These are phyloP conservation scores for Rubia yunnanensis DNA, from an alignment of 257 asterid genomes.

Conservation along the genomic window DNA sequence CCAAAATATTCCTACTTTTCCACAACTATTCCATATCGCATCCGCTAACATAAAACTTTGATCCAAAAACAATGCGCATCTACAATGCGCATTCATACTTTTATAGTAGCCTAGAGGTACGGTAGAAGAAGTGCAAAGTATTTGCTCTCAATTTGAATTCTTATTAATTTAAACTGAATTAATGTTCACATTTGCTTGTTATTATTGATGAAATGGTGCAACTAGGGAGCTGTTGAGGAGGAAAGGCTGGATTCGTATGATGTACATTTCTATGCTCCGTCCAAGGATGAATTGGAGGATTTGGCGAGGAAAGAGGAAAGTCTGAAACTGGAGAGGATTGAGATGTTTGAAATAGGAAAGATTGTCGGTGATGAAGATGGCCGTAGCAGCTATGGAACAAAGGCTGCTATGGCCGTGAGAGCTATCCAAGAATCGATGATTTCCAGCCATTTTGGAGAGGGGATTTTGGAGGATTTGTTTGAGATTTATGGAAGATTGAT, in stretches of 20 bases:
- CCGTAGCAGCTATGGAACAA: conserved; percentile 46
- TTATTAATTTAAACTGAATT: too few species aligned
- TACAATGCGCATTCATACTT: too few species aligned
- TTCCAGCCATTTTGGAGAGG: conserved; percentile 58
- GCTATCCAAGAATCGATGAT: conserved; percentile 83
- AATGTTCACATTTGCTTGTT: too few species aligned
- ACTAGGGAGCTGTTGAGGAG: conserved; percentile 58
- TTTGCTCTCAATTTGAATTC: too few species aligned
- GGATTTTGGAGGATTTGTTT: conserved; percentile 45
- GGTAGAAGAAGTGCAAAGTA: too few species aligned
- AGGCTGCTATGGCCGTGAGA: conserved; percentile 68
- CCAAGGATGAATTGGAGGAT: conserved; percentile 59
- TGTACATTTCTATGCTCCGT: conserved; percentile 75
- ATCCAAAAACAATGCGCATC: too few species aligned
- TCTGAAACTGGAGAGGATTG: conserved; percentile 41
- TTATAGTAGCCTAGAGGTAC: too few species aligned
- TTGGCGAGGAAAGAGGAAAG: conserved; percentile 48
- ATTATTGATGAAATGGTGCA: background rate
- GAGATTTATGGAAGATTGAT: conserved; percentile 49
- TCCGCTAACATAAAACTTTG: too few species aligned
- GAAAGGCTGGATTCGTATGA: conserved; percentile 56
- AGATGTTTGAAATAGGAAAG: conserved; percentile 46
- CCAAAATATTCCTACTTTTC: too few species aligned
- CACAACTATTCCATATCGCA: too few species aligned
- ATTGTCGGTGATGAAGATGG: conserved; percentile 15